Conservation (phyloP, 306 rosid species). For the Casuarina cunninghamiana region DNA sequence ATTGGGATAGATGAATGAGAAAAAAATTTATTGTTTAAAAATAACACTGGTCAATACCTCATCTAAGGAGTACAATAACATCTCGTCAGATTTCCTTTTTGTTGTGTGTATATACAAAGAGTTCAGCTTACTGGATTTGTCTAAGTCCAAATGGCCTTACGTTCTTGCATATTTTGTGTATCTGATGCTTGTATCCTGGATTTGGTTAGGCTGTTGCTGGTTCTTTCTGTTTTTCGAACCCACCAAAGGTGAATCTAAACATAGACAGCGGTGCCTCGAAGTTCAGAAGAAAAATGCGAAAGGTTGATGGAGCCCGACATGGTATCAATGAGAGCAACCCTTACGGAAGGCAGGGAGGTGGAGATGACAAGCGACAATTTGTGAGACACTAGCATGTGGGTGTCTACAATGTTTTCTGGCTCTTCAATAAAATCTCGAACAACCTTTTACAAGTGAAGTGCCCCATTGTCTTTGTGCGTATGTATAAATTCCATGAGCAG, state of each 20-base stretch:
- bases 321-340: slow-evolving; percentile 70
- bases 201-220: slow-evolving; percentile 71
- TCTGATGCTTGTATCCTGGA: slow-evolving; percentile 14
- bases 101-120: too few species aligned
- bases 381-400: slow-evolving; percentile 34
- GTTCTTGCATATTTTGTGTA: background rate
- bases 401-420: background rate
- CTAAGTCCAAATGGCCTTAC: background rate
- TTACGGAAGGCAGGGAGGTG: slow-evolving; percentile 53
- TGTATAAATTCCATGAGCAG: background rate
- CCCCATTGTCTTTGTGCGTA: background rate
- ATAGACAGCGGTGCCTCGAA: slow-evolving; percentile 83
- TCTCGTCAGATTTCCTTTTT: too few species aligned
- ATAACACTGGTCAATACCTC: too few species aligned
- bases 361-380: slow-evolving; percentile 38
- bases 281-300: slow-evolving; percentile 58
- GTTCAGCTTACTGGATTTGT: background rate
- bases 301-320: slow-evolving; percentile 53
- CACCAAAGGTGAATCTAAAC: slow-evolving; percentile 79
- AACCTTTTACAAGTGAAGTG: background rate
- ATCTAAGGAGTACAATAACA: too few species aligned
- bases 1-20: background rate
- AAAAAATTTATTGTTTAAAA: background rate
- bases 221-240: slow-evolving; percentile 85
- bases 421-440: background rate